These are phyloP conservation scores for Talaromyces sp. DNA, from an alignment of 2,329 filamentous ascomycete species.

Conservation along the genomic window DNA sequence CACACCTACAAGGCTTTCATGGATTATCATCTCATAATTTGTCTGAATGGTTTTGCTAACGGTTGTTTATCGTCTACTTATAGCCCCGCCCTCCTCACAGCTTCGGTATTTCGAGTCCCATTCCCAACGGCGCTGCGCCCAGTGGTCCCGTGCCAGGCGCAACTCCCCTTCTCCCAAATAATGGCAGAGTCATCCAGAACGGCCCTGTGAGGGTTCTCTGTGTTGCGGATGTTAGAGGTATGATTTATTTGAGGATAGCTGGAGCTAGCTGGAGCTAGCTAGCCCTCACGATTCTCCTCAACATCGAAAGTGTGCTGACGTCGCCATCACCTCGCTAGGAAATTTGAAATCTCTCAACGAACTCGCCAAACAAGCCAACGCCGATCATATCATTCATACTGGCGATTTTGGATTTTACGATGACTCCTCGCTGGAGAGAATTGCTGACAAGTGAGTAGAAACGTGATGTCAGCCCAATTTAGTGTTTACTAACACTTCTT, in stretches of 20 bases:
- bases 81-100: slow-evolving; percentile 44
- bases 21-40: not conserved
- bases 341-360: slow-evolving; percentile 95
- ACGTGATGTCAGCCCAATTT: not conserved
- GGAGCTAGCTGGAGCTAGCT: not conserved
- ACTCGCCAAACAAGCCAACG: slow-evolving; percentile 87
- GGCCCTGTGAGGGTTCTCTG: slow-evolving; percentile 48
- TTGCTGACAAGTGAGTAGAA: slow-evolving; percentile 84
- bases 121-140: slow-evolving; percentile 46
- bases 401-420: slow-evolving; percentile 99
- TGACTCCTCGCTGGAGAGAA: slow-evolving; percentile 88
- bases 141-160: slow-evolving; percentile 45
- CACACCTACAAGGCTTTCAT: not conserved
- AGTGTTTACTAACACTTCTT: not conserved
- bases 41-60: slow-evolving; percentile 23
- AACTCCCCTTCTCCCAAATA: slow-evolving; percentile 49
- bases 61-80: slow-evolving; percentile 12
- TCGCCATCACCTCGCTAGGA: slow-evolving; percentile 53
- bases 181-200: slow-evolving; percentile 49
- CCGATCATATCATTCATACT: slow-evolving; percentile 97
- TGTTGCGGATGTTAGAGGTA: slow-evolving; percentile 53
- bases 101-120: slow-evolving; percentile 44
- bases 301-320: not conserved
- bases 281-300: not conserved
- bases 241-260: not conserved